Base-by-base conservation (phyloP, 768 basidiomycete genomes). In the Phallus indusiatus region DNA sequence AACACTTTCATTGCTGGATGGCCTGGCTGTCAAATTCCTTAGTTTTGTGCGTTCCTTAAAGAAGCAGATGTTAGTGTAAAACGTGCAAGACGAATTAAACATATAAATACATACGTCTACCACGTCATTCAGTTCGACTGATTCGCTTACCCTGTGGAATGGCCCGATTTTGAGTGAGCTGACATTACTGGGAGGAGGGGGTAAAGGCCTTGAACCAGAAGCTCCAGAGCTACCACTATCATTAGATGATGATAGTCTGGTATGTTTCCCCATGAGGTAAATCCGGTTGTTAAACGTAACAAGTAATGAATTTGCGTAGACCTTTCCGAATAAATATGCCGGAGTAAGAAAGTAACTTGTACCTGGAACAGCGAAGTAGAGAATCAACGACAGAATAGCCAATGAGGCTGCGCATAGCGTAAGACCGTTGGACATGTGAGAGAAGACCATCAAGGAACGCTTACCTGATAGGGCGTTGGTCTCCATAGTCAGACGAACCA, bases 401-500 rank as follows among this genome's bases (percentile, higher is more conserved):
- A 51, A 16, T 12, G 21, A 22, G 20, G 50, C 50, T 51, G 28
- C 12, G 12, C 11, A 16, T 14, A 22, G 20, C 12, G 18, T 22
- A 18, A 20, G 28, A 14, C 28, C 2, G 21, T 22, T 16, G 18
- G 20, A 22, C 28, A 34, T 22, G 12, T 20, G 28, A 28, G 28
- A 22, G 21, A 22, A n/a, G n/a, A 8, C 21, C 11, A 22, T 12
- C 16, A 16, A 22, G 21, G 18, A 51, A 22, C 21, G 14, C 47
- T 48, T 36, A 62, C 63, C 35, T 60, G 64, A 18, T 58, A 67
- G 53, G 10, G 53, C 24, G 46, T 67, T 69, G 5, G 68, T 68
- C 57, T 69, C 68, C 22, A 69, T 58, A 11, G 65, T 64, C 21
- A 68, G 46, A 11, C 64, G 66, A 7, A 69, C 65, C 3, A 69